A percentile compares a stretch with the other conserved stretches of the same genome.
Evolutionary conservation across 2,329 filamentous ascomycete genomes (phyloP).

Genomic region (Colletotrichum sp.): DNA sequence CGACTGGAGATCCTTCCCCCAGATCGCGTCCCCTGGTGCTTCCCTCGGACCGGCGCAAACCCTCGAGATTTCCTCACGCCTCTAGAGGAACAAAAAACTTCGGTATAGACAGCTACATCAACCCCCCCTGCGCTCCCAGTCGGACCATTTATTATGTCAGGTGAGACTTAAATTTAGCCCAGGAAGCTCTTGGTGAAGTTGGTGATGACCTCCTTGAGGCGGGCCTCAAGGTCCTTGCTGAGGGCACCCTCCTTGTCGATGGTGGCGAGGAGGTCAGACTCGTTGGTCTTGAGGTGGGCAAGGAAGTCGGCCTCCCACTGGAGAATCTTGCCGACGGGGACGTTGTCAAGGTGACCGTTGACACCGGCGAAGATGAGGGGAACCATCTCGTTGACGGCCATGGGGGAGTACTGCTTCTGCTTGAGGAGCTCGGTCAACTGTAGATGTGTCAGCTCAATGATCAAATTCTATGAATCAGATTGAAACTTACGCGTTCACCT

Average conservation of each 20-base stretch:
- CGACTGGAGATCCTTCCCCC: slow-evolving; percentile 50
- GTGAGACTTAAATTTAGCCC: slow-evolving; percentile 50
- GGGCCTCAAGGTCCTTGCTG: slow-evolving; percentile 91
- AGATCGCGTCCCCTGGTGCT: slow-evolving; percentile 23
- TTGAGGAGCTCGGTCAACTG: slow-evolving; percentile 95
- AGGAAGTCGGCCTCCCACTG: slow-evolving; percentile 96
- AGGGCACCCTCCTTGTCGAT: slow-evolving; percentile 96
- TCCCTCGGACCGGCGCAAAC: slow-evolving; percentile 53
- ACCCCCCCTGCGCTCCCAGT: slow-evolving; percentile 27
- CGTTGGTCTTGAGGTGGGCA: slow-evolving; percentile 88
- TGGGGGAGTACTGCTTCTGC: slow-evolving; percentile 99
- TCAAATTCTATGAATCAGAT: too few species aligned
- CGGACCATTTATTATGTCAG: slow-evolving; percentile 30
- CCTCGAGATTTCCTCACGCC: slow-evolving; percentile 48
- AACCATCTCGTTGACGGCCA: slow-evolving; percentile 99
- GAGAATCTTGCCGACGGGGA: slow-evolving; percentile 91
- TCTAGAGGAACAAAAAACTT: slow-evolving; percentile 54
- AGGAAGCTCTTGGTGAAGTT: slow-evolving; percentile 95
- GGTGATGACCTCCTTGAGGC: slow-evolving; percentile 76
- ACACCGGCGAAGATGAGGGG: slow-evolving; percentile 99
- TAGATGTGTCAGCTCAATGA: slow-evolving; percentile 24
- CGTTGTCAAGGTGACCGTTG: slow-evolving; percentile 89
- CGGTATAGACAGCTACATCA: slow-evolving; percentile 55
- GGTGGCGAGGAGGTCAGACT: slow-evolving; percentile 79
- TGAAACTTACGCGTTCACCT: slow-evolving; percentile 96